Base-by-base conservation (phyloP, 495 filamentous ascomycete species). In the Hyaloscypha finlandica region DNA sequence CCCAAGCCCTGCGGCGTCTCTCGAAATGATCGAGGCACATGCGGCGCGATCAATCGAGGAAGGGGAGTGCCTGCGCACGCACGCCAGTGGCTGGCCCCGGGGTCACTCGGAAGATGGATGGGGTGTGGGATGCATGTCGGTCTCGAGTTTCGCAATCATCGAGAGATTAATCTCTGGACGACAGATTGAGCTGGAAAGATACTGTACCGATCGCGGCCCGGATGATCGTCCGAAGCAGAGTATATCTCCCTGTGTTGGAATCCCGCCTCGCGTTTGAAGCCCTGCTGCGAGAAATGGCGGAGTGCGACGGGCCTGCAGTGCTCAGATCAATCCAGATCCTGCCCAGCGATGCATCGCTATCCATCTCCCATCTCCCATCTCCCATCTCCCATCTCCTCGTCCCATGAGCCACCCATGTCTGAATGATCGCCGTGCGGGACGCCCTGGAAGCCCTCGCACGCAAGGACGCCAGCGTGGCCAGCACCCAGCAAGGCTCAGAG, bases 101-200 rank as follows among this genome's bases (percentile, higher is more conserved):
- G 35, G 35, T 37, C 35, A 48, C 11, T 48, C 42, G 16, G 16
- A 48, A 11, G 35, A 4, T 48, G 11, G 42, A 48, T 14, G 42
- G 9, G 42, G 16, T 25, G 42, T 48, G 9, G 42, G 42, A 37
- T 6, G 12, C 35, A 12, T 48, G 42, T 6, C 8, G 4, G 30
- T 59, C 31, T 30, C 22, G 31, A 31, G 56, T 59, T 59, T 59
- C 56, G 56, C 56, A 59, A 59, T 59, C 56, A 37, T 59, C 11
- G 56, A 56, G 19, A 32, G 53, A 32, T 32, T 12, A 29, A 25
- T 30, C 8, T 31, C 19, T 59, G 30, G 56, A 48, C 16, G 16
- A 14, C 42, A 48, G 42, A 48, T 3, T 12, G 8, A 37, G 6
- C 35, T 48, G 42, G 1, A 19, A 12, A 48, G 42, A 19, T 19